Percentiles rank a stretch among this genome's conserved stretches.
Conservation (phyloP, 768 basidiomycete genomes). For the Tremella mesenterica region DNA sequence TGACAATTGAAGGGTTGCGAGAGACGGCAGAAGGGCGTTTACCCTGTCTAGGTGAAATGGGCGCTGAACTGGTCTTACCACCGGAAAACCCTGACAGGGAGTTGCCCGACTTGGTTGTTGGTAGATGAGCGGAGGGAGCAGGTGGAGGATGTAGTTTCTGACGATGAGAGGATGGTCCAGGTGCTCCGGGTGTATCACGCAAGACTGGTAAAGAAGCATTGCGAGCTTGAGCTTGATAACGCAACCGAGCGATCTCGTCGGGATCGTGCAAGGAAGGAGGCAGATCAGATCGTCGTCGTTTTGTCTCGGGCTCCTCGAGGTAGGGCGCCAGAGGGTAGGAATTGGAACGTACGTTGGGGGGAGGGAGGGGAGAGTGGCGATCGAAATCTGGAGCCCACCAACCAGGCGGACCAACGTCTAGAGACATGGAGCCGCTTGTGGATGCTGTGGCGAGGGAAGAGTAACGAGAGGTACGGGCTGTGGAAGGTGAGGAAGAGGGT, state of each 20-base stretch:
- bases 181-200: background rate
- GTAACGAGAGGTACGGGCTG: constrained; percentile 27
- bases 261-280: constrained; percentile 18
- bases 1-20: constrained; percentile 26
- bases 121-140: constrained; percentile 10
- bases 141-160: constrained; percentile 14
- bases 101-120: constrained; percentile 12
- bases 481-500: constrained; percentile 28
- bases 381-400: constrained; percentile 37
- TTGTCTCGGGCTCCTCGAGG: constrained; percentile 21
- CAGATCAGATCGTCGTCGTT: constrained; percentile 29
- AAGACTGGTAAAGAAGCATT: constrained; percentile 29
- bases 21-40: constrained; percentile 9
- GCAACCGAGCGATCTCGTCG: constrained; percentile 28
- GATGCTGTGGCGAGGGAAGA: constrained; percentile 24
- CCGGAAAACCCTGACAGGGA: constrained; percentile 1
- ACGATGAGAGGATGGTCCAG: constrained; percentile 1
- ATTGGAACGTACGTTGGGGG: constrained; percentile 7
- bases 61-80: background rate
- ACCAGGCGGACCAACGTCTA: constrained; percentile 11
- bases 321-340: constrained; percentile 11
- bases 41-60: constrained; percentile 2
- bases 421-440: constrained; percentile 1
- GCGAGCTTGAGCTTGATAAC: constrained; percentile 32
- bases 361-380: background rate